Percentiles rank a stretch among this genome's conserved stretches.
Conservation (phyloP, 257 asterid genomes). For the Solanum tarapatanum region DNA sequence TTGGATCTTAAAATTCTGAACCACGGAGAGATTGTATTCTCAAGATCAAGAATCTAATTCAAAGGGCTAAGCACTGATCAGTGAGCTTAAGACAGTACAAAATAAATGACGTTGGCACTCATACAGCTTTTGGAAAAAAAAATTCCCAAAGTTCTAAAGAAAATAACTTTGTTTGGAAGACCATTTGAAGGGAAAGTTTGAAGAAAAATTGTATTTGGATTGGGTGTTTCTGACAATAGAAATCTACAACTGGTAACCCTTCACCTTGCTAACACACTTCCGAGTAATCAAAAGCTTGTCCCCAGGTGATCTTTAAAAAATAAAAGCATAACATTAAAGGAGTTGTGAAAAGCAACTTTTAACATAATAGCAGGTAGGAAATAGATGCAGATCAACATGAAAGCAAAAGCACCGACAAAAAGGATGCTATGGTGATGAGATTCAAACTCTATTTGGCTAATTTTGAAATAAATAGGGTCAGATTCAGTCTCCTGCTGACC, state of each 20-base stretch:
- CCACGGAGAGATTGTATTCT: not conserved
- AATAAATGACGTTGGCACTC: not conserved
- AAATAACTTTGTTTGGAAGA: not conserved
- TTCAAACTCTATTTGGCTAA: not conserved
- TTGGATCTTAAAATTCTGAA: not conserved
- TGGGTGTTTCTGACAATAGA: not conserved
- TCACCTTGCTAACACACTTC: not conserved
- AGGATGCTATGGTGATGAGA: not conserved
- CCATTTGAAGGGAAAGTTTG: not conserved
- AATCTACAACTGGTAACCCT: not conserved
- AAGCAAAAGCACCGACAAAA: not conserved
- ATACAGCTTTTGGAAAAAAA: not conserved
- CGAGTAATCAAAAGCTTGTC: not conserved
- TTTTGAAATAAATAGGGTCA: not conserved
- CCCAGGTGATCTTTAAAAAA: not conserved
- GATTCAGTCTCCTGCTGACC: not conserved
- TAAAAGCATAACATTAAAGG: not conserved
- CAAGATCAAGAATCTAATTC: not conserved
- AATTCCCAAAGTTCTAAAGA: not conserved
- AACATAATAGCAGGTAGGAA: not conserved
- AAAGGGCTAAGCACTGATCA: not conserved
- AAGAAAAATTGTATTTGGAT: not conserved
- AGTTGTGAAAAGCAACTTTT: not conserved
- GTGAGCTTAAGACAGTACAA: not conserved
- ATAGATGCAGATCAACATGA: not conserved